Conservation (phyloP, 1,284 basidiomycete species). For the Porodaedalea pini region DNA sequence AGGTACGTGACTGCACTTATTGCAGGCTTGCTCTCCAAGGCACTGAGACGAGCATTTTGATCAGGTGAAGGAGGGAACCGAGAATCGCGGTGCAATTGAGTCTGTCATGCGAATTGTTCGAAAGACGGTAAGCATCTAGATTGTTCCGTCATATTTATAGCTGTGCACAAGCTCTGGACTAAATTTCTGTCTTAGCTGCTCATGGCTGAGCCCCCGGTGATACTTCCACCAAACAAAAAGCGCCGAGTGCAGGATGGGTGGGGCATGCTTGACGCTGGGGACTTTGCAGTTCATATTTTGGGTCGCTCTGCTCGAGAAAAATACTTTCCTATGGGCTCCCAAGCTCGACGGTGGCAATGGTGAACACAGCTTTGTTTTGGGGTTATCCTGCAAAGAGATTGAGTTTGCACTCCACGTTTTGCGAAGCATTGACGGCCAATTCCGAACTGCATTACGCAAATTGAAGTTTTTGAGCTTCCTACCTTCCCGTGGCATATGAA, state of each 20-base stretch:
- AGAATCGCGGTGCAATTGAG: slow-evolving; percentile 69
- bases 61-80: slow-evolving; percentile 79
- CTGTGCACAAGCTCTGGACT: background rate
- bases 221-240: slow-evolving; percentile 58
- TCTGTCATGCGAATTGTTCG: slow-evolving; percentile 63
- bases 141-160: slow-evolving; percentile 12
- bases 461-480: slow-evolving; percentile 7
- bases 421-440: slow-evolving; percentile 5
- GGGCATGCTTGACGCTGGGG: slow-evolving; percentile 76
- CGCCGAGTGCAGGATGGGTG: slow-evolving; percentile 62
- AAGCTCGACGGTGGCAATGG: slow-evolving; percentile 33
- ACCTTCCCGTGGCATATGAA: slow-evolving; percentile 13
- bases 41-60: background rate
- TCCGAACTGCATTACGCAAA: slow-evolving; percentile 2
- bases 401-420: slow-evolving; percentile 4
- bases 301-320: slow-evolving; percentile 58
- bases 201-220: slow-evolving; percentile 48
- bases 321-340: slow-evolving; percentile 47
- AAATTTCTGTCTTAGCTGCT: slow-evolving; percentile 42
- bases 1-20: slow-evolving; percentile 42
- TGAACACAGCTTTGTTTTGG: slow-evolving; percentile 5
- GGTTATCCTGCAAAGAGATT: slow-evolving; percentile 3
- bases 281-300: slow-evolving; percentile 72
- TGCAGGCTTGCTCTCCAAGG: background rate
- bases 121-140: slow-evolving; percentile 49